A percentile compares a stretch with the other conserved stretches of the same genome.
These are phyloP conservation scores for Polychytrium aggregatum DNA, from an alignment of 192 early-diverging fungal genomes.

Conservation along the genomic window DNA sequence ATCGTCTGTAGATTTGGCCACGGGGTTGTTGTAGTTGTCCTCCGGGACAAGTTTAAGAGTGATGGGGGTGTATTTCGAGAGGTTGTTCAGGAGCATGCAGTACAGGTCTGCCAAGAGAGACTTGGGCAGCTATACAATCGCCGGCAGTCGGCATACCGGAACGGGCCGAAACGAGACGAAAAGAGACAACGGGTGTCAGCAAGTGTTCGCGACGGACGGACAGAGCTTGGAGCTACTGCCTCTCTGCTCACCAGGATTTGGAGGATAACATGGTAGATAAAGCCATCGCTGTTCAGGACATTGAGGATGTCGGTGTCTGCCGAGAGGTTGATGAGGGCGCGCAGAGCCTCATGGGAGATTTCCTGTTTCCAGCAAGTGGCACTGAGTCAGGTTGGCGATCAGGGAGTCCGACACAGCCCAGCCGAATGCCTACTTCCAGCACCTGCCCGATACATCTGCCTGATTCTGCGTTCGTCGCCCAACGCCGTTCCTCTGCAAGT, in stretches of 20 bases:
- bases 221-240: too few relatives aligned
- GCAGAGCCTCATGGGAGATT: slow-evolving; percentile 73
- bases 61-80: slow-evolving; percentile 60
- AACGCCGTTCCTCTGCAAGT: too few relatives aligned
- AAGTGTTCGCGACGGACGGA: too few relatives aligned
- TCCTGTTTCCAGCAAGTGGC: slow-evolving; percentile 28
- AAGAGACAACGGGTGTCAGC: neutral
- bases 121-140: slow-evolving; percentile 54
- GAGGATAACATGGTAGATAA: slow-evolving; percentile 55
- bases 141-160: too few relatives aligned
- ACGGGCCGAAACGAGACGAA: neutral
- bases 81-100: slow-evolving; percentile 86
- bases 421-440: too few relatives aligned
- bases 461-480: too few relatives aligned
- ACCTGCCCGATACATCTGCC: too few relatives aligned
- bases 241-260: slow-evolving; percentile 62
- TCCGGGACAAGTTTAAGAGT: slow-evolving; percentile 43
- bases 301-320: slow-evolving; percentile 47
- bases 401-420: too few relatives aligned
- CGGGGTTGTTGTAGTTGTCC: slow-evolving; percentile 8
- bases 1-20: slow-evolving; percentile 20
- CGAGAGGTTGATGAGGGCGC: slow-evolving; percentile 75
- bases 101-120: slow-evolving; percentile 68
- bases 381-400: too few relatives aligned
- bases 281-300: slow-evolving; percentile 58